phyloP scores from a whole-genome alignment of 169 alveolate genomes.

The Cryptosporidium andersoni region DNA sequence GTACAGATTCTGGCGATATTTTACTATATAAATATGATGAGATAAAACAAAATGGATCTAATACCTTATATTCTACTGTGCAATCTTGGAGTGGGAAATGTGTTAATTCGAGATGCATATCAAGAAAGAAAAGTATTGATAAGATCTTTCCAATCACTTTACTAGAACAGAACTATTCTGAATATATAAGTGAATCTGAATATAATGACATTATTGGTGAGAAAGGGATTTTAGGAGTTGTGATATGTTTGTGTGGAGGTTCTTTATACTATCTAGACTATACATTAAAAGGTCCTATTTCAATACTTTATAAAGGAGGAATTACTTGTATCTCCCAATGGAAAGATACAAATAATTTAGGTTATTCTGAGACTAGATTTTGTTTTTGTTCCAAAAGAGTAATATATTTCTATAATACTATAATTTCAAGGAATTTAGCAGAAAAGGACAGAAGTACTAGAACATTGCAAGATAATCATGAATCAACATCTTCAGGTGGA shows the following conservation, averaged over 20 bases:
- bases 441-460: slow-evolving; percentile 6
- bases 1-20: slow-evolving; percentile 60
- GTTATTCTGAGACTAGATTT: slow-evolving; percentile 46
- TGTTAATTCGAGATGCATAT: slow-evolving; percentile 13
- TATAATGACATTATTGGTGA: slow-evolving; percentile 7
- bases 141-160: slow-evolving; percentile 39
- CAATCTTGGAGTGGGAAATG: not conserved
- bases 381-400: slow-evolving; percentile 31
- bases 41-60: not conserved
- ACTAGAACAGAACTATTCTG: not conserved
- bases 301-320: slow-evolving; percentile 35
- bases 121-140: slow-evolving; percentile 52
- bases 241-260: slow-evolving; percentile 45
- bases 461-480: not conserved
- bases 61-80: not conserved
- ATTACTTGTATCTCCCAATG: slow-evolving; percentile 38
- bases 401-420: slow-evolving; percentile 59
- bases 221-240: slow-evolving; percentile 20
- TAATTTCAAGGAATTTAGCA: slow-evolving; percentile 36
- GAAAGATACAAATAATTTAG: slow-evolving; percentile 46
- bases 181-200: no score
- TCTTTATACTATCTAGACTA: slow-evolving; percentile 30
- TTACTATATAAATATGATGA: slow-evolving; percentile 46
- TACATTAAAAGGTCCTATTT: slow-evolving; percentile 27
- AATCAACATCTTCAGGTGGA: not conserved